Evolutionary conservation across 2,329 filamentous ascomycete genomes (phyloP), one percentile per base, ranked within the genome.

Genomic region (Sclerotinia subarctica): DNA sequence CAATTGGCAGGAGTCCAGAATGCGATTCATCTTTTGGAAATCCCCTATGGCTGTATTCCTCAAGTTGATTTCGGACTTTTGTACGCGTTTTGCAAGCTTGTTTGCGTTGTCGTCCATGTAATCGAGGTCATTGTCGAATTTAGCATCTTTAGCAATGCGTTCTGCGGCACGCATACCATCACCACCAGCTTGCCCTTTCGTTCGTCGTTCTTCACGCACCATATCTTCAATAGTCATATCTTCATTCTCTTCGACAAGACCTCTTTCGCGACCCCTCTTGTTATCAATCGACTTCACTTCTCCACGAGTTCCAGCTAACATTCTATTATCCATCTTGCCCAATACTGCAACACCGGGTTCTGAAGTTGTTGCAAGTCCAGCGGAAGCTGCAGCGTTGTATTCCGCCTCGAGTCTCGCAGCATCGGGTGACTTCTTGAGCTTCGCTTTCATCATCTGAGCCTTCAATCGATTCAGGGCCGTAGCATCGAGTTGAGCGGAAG

Each of bases 191-290:
- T 92, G 88, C 21, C 89, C 89, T 69, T 88, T 89, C 5, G 92
- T 97, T 66, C 94, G 90, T 47, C 92, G 88, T 79, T 99, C 95
- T 79, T 98, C 94, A 38, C 93, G 88, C 24, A 99, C 88, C 95
- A 99, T 99, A 78, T 99, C 95, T 66, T 96, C 93, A 69, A 99
- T 91, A 42, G 84, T 90, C 93, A 99, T 98, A 74, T 98, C 93
- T 65, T 96, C 91, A 76, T 98, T 98, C 72, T 95, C 93, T 73
- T 92, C 88, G 7, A 99, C 91, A 10, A 88, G 84, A 1, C 94
- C 95, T 66, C 94, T 88, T 78, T 97, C 94, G 7, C 87, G 85
- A 3, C 94, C 94, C 59, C 94, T 88, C 76, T 91, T 95, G 69
- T 88, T 96, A 35, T 90, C 87, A 10, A 97, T 83, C 0, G 87